A percentile compares a stretch with the other conserved stretches of the same genome.
These are phyloP conservation scores for Boletus semigastroideus DNA, from an alignment of 1,284 basidiomycete species.

Conservation along the genomic window DNA sequence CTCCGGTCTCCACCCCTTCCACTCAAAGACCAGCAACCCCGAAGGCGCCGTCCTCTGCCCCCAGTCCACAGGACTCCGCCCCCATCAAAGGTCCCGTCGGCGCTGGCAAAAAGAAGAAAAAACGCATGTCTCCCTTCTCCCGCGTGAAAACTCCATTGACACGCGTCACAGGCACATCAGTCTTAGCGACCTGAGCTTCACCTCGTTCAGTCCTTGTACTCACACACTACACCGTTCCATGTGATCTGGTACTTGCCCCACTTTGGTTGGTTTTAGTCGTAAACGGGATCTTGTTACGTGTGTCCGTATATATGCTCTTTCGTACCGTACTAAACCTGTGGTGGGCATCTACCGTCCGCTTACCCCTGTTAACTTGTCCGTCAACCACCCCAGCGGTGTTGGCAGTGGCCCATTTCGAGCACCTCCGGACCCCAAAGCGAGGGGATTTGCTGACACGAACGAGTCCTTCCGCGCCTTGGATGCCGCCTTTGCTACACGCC, in stretches of 20 bases:
- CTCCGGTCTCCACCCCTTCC: constrained; percentile 54
- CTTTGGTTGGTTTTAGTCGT: background rate
- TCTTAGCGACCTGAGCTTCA: constrained; percentile 21
- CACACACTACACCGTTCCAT: background rate
- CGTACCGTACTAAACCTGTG: constrained; percentile 1
- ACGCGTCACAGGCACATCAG: constrained; percentile 25
- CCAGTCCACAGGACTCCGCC: constrained; percentile 43
- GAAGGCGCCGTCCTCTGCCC: constrained; percentile 39
- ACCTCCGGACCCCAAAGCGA: constrained; percentile 62
- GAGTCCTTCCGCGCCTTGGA: constrained; percentile 73
- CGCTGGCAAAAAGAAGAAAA: constrained; percentile 65
- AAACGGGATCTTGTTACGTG: constrained; percentile 1
- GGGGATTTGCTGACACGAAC: constrained; percentile 72
- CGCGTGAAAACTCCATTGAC: constrained; percentile 6
- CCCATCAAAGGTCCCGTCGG: constrained; percentile 47
- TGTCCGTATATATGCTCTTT: background rate
- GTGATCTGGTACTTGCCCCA: background rate
- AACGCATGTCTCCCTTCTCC: constrained; percentile 21
- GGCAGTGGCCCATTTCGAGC: constrained; percentile 60
- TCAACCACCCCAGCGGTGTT: constrained; percentile 77
- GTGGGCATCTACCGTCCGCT: constrained; percentile 22
- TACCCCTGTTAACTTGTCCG: constrained; percentile 67
- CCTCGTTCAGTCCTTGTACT: background rate
- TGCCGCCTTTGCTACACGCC: constrained; percentile 57
- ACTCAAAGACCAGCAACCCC: constrained; percentile 42